These are phyloP conservation scores for Myriosclerotinia curreyana DNA, from an alignment of 2,329 filamentous ascomycete species.

Conservation along the genomic window DNA sequence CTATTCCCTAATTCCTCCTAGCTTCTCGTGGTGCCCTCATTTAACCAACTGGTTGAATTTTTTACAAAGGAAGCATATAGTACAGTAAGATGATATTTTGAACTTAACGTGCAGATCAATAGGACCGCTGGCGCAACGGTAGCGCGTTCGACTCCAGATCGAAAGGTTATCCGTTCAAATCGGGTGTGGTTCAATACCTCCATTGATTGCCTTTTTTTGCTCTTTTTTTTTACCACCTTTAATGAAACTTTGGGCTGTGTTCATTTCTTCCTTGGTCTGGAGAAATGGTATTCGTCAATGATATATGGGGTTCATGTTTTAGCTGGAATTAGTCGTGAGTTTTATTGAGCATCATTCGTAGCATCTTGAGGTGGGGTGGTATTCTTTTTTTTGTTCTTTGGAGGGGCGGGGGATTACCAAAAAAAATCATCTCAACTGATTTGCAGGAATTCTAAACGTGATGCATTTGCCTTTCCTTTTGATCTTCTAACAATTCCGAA, in stretches of 20 bases:
- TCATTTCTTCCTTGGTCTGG: neutral
- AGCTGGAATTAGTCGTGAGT: neutral
- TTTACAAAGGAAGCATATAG: neutral
- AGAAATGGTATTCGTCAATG: too few species aligned
- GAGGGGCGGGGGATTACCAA: neutral
- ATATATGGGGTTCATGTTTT: neutral
- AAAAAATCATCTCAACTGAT: neutral
- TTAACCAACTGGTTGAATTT: neutral
- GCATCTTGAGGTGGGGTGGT: neutral
- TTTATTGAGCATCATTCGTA: neutral
- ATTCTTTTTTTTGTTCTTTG: too few species aligned
- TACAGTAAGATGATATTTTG: too few species aligned
- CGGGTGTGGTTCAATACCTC: constrained; percentile 34
- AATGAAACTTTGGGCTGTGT: neutral
- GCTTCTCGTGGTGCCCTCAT: neutral
- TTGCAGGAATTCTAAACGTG: neutral
- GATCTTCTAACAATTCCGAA: neutral
- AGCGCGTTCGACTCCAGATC: constrained; percentile 38
- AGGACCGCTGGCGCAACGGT: constrained; percentile 31
- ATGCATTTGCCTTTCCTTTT: neutral
- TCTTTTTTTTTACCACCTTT: neutral
- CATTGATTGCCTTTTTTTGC: neutral
- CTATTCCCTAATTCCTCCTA: neutral
- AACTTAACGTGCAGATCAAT: neutral
- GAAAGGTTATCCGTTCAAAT: constrained; percentile 40